Percentiles rank a stretch among this genome's conserved stretches.
These are phyloP conservation scores for Microascus cirrosus DNA, from an alignment of 2,329 filamentous ascomycete species.

Conservation along the genomic window DNA sequence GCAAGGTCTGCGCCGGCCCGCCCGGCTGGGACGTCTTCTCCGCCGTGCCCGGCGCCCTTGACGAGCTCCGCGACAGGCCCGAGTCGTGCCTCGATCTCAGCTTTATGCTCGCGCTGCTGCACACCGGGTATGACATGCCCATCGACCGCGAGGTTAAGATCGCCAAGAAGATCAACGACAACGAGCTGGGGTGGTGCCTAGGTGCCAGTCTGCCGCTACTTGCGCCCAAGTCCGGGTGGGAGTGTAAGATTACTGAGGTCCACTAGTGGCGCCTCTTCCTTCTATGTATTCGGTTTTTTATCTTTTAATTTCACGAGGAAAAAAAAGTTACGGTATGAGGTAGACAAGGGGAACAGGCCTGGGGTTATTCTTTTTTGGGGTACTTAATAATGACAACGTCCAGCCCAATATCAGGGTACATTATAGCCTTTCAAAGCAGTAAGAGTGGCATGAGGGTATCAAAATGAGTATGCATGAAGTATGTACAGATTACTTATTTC, in stretches of 20 bases:
- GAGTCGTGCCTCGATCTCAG: constrained; percentile 93
- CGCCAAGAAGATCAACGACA: constrained; percentile 96
- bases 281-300: background rate
- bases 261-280: constrained; percentile 27
- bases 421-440: background rate
- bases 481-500: background rate
- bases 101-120: constrained; percentile 87
- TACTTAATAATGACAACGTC: background rate
- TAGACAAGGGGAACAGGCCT: constrained; percentile 1
- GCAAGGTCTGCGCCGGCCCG: constrained; percentile 74
- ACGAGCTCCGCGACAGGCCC: constrained; percentile 70
- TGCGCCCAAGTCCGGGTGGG: constrained; percentile 74
- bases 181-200: constrained; percentile 95
- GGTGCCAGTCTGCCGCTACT: constrained; percentile 87
- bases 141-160: constrained; percentile 93
- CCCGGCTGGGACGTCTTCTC: constrained; percentile 70
- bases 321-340: constrained; percentile 3
- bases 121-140: constrained; percentile 97
- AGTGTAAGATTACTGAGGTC: constrained; percentile 74
- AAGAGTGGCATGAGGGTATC: background rate
- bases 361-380: background rate
- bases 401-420: background rate
- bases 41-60: constrained; percentile 63
- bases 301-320: background rate
- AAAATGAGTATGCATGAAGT: background rate